Percentiles rank a stretch among this genome's conserved stretches.
These are phyloP conservation scores for Parachaetomium inaequale DNA, from an alignment of 495 filamentous ascomycete species.

Conservation along the genomic window DNA sequence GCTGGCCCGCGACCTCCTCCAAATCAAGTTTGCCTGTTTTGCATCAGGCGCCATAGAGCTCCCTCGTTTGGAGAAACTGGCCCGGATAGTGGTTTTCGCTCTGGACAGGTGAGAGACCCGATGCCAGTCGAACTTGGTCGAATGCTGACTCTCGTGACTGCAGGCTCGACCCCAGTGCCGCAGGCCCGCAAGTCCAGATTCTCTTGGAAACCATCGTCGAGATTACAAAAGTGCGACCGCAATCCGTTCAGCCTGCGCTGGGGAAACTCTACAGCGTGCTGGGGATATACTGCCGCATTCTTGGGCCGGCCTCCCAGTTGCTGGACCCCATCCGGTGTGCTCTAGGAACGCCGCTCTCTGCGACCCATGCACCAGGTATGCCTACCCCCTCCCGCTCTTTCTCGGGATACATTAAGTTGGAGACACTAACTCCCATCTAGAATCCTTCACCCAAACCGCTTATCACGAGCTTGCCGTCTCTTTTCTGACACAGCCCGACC, in stretches of 20 bases:
- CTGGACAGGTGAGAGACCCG: conserved; percentile 30
- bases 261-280: conserved; percentile 25
- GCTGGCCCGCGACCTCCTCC: conserved; percentile 38
- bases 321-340: conserved; percentile 13
- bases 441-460: conserved; percentile 17
- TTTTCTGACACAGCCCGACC: conserved; percentile 34
- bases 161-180: conserved; percentile 15
- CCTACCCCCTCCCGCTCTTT: background rate
- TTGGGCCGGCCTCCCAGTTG: conserved; percentile 12
- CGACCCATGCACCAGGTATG: conserved; percentile 20
- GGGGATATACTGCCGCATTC: conserved; percentile 22
- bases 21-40: conserved; percentile 31
- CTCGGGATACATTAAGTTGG: background rate
- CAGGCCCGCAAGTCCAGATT: conserved; percentile 4
- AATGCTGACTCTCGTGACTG: background rate
- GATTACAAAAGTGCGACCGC: conserved; percentile 16
- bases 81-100: conserved; percentile 32
- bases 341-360: conserved; percentile 24
- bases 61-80: conserved; percentile 34
- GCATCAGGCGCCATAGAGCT: conserved; percentile 15
- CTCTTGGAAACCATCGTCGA: conserved; percentile 20
- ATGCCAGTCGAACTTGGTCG: background rate
- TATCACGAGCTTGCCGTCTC: conserved; percentile 40
- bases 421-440: conserved; percentile 9
- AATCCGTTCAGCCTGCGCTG: conserved; percentile 19